Base-by-base conservation (phyloP, 2,329 filamentous ascomycete genomes). In the Eutypella sp. region DNA sequence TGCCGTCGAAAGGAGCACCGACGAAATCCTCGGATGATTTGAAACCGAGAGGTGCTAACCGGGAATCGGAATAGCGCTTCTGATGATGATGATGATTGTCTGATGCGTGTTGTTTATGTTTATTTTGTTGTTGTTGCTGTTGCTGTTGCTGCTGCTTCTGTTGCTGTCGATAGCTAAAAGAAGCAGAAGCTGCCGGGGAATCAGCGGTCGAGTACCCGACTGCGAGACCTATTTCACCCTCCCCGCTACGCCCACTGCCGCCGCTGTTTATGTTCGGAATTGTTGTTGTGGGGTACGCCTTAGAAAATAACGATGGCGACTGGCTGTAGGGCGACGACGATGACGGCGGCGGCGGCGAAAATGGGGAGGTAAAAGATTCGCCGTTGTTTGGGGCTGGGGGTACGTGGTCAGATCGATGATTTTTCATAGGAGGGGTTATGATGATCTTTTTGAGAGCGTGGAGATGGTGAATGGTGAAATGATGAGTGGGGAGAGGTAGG, bases 1-100 rank as follows among this genome's bases (percentile, higher is more conserved):
- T 75, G 57, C 78, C 75, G 77, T 84, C 81, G 64, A 84, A 84
- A 37, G 81, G 81, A 52, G 79, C 78, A 57, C 81, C 81, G 66
- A 84, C 73, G 48, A 84, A 69, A 54, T 84, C 81, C 64, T 82
- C 78, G 45, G 77, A 72, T 9, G 70, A 62, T 55, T 70, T 69
- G 51, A 68, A 66, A 50, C 64, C 69, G 58, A 76, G 66, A 40
- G 63, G 61, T 53, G 62, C 66, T 60, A 65, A 52, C 50, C 57
- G 56, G 47, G 63, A 58, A 51, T 63, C 63, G 31, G 66, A 66
- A 45, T 57, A 56, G 49, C 60, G 65, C 46, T 64, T 58, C 46
- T n/a, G n/a, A n/a, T n/a, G n/a, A n/a, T n/a, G n/a, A n/a, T n/a
- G n/a, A n/a, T 56, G 48, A 22, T 47, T 34, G 15, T 16, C 31